A percentile compares a stretch with the other conserved stretches of the same genome.
Evolutionary conservation across 805 yeast genomes (phyloP).

Genomic region (Maudiozyma saulgeensis): DNA sequence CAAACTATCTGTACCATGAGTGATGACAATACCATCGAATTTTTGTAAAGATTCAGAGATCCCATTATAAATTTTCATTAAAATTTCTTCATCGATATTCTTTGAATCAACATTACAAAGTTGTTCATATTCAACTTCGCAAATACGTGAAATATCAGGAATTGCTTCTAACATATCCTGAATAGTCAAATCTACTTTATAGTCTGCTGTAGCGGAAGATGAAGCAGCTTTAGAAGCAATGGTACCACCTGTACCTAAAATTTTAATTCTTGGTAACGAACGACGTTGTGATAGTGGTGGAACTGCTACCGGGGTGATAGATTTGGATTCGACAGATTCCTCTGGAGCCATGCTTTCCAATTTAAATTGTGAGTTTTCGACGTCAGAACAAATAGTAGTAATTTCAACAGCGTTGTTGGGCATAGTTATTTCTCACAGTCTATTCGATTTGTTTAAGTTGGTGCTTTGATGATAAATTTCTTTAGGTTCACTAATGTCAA

Average conservation of each 20-base stretch:
- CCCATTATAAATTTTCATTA: conserved; percentile 38
- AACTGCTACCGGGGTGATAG: background rate
- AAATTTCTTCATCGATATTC: conserved; percentile 39
- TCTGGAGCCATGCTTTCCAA: conserved; percentile 9
- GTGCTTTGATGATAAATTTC: no score
- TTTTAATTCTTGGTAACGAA: conserved; percentile 34
- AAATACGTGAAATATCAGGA: conserved; percentile 46
- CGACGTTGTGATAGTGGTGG: conserved; percentile 3
- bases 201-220: conserved; percentile 44
- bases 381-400: conserved; percentile 28
- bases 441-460: no score
- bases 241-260: conserved; percentile 52
- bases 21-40: conserved; percentile 52
- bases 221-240: conserved; percentile 45
- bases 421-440: conserved; percentile 7
- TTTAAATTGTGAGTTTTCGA: conserved; percentile 25
- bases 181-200: conserved; percentile 41
- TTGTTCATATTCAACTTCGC: conserved; percentile 54
- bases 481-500: no score
- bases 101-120: conserved; percentile 54
- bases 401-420: conserved; percentile 23
- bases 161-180: conserved; percentile 44
- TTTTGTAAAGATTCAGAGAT: conserved; percentile 36
- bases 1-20: conserved; percentile 66
- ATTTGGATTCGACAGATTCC: background rate